These are phyloP conservation scores for Talaromyces rugulosus DNA, from an alignment of 2,329 filamentous ascomycete genomes.

Conservation along the genomic window DNA sequence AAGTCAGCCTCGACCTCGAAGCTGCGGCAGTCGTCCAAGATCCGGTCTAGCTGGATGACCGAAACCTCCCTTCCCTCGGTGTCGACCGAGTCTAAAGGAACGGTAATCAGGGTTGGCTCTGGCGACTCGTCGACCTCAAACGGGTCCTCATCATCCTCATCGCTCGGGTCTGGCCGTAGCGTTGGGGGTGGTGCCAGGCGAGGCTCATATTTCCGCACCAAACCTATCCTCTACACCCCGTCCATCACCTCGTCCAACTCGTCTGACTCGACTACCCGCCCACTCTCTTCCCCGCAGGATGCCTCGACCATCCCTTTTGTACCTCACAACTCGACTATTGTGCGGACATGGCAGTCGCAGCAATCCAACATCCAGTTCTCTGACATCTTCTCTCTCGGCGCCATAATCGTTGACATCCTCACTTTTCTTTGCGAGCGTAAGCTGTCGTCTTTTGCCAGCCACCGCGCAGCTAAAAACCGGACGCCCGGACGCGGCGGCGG, in stretches of 20 bases:
- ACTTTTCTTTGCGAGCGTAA: slow-evolving; percentile 57
- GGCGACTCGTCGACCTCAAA: slow-evolving; percentile 12
- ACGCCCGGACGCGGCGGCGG: slow-evolving; percentile 44
- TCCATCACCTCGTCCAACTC: slow-evolving; percentile 27
- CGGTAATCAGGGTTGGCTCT: slow-evolving; percentile 30
- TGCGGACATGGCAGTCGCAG: slow-evolving; percentile 36
- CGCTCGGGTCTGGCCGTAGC: slow-evolving; percentile 20
- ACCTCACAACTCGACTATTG: slow-evolving; percentile 22
- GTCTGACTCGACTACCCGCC: slow-evolving; percentile 18
- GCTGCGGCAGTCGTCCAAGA: slow-evolving; percentile 15
- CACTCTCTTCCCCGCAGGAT: slow-evolving; percentile 30
- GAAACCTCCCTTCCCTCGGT: slow-evolving; percentile 21
- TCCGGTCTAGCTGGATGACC: slow-evolving; percentile 16
- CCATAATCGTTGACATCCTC: slow-evolving; percentile 56
- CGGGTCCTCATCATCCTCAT: slow-evolving; percentile 30
- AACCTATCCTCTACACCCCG: slow-evolving; percentile 28
- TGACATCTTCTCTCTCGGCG: slow-evolving; percentile 58
- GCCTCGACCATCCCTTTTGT: slow-evolving; percentile 10
- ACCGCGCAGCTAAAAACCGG: slow-evolving; percentile 52
- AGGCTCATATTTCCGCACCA: slow-evolving; percentile 15
- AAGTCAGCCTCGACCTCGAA: slow-evolving; percentile 20
- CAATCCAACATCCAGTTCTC: slow-evolving; percentile 35
- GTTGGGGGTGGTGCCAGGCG: slow-evolving; percentile 11
- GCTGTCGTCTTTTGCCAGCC: slow-evolving; percentile 51
- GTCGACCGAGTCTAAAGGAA: slow-evolving; percentile 31